Percentiles rank a stretch among this genome's conserved stretches.
phyloP scores from a whole-genome alignment of 2,329 filamentous ascomycete species.

The Pestalotiopsis sp. region DNA sequence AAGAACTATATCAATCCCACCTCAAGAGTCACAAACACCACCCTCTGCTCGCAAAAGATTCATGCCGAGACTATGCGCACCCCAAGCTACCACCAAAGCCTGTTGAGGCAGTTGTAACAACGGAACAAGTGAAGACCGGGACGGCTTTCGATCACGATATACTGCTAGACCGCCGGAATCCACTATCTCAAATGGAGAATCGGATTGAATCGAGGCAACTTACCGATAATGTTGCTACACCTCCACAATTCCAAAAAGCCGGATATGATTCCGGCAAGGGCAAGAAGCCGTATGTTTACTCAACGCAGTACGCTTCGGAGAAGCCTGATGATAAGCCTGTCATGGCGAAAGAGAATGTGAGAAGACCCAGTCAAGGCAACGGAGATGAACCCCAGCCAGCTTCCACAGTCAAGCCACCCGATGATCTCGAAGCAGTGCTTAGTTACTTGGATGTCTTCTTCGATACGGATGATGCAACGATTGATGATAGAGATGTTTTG shows the following conservation, averaged over 20 bases:
- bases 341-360: not conserved
- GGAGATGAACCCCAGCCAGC: not conserved
- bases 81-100: not conserved
- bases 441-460: slow-evolving; percentile 30
- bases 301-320: not conserved
- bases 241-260: not conserved
- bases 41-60: not conserved
- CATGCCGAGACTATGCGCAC: not conserved
- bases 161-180: slow-evolving; percentile 11
- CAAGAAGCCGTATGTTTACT: not conserved
- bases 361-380: not conserved
- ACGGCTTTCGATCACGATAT: not conserved
- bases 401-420: not conserved
- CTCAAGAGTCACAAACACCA: not conserved
- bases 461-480: slow-evolving; percentile 39
- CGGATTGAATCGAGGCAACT: not conserved
- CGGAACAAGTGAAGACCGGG: not conserved
- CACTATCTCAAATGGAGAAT: not conserved
- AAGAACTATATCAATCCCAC: not conserved
- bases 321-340: not conserved
- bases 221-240: not conserved
- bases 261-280: not conserved
- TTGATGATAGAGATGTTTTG: slow-evolving; percentile 54
- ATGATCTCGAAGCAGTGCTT: slow-evolving; percentile 1
- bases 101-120: not conserved